Base-by-base conservation (phyloP, 371 early-diverging fungal species). In the Mortierella sp. region DNA sequence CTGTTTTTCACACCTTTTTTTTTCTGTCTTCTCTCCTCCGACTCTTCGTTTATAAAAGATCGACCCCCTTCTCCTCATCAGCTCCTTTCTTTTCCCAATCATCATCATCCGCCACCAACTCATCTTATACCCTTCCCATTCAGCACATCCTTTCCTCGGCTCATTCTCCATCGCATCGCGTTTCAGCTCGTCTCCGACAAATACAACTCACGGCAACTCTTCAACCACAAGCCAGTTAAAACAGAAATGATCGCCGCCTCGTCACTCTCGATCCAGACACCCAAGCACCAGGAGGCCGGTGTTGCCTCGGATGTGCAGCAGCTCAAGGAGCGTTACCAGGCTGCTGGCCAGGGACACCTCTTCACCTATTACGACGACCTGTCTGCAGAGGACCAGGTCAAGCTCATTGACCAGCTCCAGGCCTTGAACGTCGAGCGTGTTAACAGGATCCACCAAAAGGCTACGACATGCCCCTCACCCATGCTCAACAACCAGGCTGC, bases 301-400 rank as follows among this genome's bases (percentile, higher is more conserved):
- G 53, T 37, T 3, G 15, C 60, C 42, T 49, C 61, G n/a, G 51
- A 68, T 31, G 24, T 60, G 8, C 41, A n/a, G 23, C 92, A 93
- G 83, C 86, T 97, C 42, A 63, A 63, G 64, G 83, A 87, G 26
- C 83, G 80, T 42, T 97, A 87, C 80, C 81, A 85, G 44, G 86
- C 79, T 7, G 93, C 92, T 49, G 93, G 92, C 9, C 99, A 98
- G 83, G 94, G 87, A 24, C 99, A 98, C 64, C 92, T 97, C 39
- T 92, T 98, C 73, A 83, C 79, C 8, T 95, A 87, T 83, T 94
- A 86, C 68, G 90, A 94, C 49, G 73, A 82, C 19, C 89, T 98
- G 9, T 54, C 69, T 34, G 72, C 80, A 23, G 82, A 81, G 31
- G 84, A 91, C 32, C 88, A 92, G 52, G 80, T 76, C 7, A 66